These are phyloP conservation scores for Eudorina sp. DNA, from an alignment of 139 green algal species.

Conservation along the genomic window DNA sequence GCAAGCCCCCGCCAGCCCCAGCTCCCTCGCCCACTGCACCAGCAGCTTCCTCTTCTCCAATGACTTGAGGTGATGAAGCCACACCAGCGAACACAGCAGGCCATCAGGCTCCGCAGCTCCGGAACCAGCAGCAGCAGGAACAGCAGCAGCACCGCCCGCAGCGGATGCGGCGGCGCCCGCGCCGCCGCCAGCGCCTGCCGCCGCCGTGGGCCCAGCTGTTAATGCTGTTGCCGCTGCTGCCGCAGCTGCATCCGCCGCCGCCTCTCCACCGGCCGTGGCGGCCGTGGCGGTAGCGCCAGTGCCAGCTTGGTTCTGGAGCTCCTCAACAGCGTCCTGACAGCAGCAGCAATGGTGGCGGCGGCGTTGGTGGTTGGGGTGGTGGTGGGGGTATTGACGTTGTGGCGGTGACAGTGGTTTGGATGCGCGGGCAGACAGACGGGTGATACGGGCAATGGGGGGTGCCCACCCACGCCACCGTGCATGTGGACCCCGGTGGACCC, in stretches of 20 bases:
- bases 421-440: no score
- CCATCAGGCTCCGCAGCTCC: neutral
- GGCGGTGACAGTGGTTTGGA: no score
- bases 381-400: no score
- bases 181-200: neutral
- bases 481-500: no score
- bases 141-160: neutral
- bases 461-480: no score
- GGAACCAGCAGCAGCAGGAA: neutral
- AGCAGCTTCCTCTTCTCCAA: slow-evolving; percentile 78
- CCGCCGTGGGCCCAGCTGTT: neutral
- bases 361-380: no score
- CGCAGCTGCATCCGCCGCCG: neutral
- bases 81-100: slow-evolving; percentile 54
- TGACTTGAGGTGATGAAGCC: slow-evolving; percentile 88
- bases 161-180: neutral
- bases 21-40: slow-evolving; percentile 66
- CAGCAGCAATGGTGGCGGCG: no score
- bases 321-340: no score
- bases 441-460: no score
- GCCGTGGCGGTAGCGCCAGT: no score
- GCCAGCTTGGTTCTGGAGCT: no score
- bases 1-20: slow-evolving; percentile 65
- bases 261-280: no score
- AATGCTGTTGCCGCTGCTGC: neutral